A percentile compares a stretch with the other conserved stretches of the same genome.
Conservation (phyloP, 1,139 yeast species). For the Suhomyces taliae region DNA sequence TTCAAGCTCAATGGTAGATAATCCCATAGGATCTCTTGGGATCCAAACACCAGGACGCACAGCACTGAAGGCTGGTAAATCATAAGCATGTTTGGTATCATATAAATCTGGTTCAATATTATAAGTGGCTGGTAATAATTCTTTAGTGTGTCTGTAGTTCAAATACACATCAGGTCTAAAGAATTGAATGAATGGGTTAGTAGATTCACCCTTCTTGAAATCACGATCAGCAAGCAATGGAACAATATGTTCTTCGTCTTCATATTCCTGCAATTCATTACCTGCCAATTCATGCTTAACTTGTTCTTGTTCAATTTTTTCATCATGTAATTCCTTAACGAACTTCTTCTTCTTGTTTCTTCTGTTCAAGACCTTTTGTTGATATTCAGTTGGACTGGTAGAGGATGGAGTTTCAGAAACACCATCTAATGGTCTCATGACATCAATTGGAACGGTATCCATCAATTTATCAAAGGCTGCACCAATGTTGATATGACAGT, state of each 20-base stretch:
- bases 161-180: constrained; percentile 66
- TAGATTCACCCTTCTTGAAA: constrained; percentile 30
- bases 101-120: constrained; percentile 28
- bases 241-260: constrained; percentile 21
- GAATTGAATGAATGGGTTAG: constrained; percentile 45
- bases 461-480: constrained; percentile 66
- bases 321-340: constrained; percentile 17
- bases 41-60: constrained; percentile 80
- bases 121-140: constrained; percentile 53
- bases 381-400: constrained; percentile 35
- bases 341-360: constrained; percentile 15
- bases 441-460: constrained; percentile 59
- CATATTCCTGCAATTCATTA: constrained; percentile 9
- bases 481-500: constrained; percentile 61
- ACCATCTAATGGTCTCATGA: constrained; percentile 73
- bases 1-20: constrained; percentile 60
- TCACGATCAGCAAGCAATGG: constrained; percentile 59
- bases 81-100: constrained; percentile 51
- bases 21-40: constrained; percentile 82
- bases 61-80: constrained; percentile 69
- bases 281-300: constrained; percentile 24
- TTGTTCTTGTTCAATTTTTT: constrained; percentile 20
- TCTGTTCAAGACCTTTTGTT: constrained; percentile 30
- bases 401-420: constrained; percentile 53
- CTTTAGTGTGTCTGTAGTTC: constrained; percentile 55